Base-by-base conservation (phyloP, 1,284 basidiomycete genomes). In the Tetrapyrgos nigripes region DNA sequence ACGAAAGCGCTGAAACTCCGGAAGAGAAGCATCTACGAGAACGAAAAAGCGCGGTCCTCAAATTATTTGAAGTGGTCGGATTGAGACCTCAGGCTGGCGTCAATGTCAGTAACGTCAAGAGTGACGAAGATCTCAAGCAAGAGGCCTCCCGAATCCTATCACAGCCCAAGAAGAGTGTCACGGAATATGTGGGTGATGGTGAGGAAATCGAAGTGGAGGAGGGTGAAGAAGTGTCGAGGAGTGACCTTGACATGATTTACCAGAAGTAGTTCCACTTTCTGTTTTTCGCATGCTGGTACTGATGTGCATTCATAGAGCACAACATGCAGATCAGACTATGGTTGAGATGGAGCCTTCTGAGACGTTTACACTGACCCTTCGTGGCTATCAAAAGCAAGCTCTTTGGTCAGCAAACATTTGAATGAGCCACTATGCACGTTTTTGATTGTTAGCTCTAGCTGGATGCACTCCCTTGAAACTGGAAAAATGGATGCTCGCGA, bases 331-430 rank as follows among this genome's bases (percentile, higher is more conserved):
- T 70, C 83, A 79, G 19, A 78, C 79, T 24, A 84, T 99, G 74
- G 83, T 82, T 21, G 91, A 91, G 72, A 94, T 93, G 83, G 90
- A 97, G 29, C 93, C 96, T 4, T 81, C 89, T 1, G 80, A 87
- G 2, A 86, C 88, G 0, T 99, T 99, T 73, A 80, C 86, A 0
- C 81, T 98, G 50, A 88, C 81, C 0, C 76, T 98, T 27, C 86
- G 95, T 47, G 86, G 87, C 28, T 99, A 99, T 74, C 97, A 98
- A 70, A 97, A 96, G 68, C 96, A 99, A 73, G 96, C 96, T 2
- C 79, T 98, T 53, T 79, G 79, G 84, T 92, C 59, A 50, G 84
- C 70, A 5, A 23, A 31, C n/a, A 43, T 40, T 26, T 21, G 13
- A 21, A 47, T 50, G 13, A 31, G 29, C 50, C 24, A 26, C 10